These are phyloP conservation scores for Xylaria sp. DNA, from an alignment of 2,329 filamentous ascomycete species.

Conservation along the genomic window DNA sequence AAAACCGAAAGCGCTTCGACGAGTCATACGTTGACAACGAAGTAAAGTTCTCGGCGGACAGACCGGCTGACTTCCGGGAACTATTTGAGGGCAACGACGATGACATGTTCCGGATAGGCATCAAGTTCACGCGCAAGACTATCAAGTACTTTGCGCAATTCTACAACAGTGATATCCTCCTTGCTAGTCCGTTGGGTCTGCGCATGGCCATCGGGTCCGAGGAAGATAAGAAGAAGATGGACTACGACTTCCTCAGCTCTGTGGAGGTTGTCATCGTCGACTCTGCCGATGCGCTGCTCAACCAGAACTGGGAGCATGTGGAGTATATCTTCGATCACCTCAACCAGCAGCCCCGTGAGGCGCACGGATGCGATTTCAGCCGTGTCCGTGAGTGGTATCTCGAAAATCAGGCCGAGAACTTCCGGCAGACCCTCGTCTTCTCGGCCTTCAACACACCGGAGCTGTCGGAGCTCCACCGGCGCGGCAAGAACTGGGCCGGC, in stretches of 20 bases:
- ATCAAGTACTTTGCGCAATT: constrained; percentile 93
- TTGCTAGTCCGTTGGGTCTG: constrained; percentile 84
- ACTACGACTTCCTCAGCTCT: constrained; percentile 88
- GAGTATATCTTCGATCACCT: constrained; percentile 88
- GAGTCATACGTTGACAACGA: constrained; percentile 71
- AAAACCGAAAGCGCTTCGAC: constrained; percentile 88
- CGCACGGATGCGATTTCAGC: constrained; percentile 89
- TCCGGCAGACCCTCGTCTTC: constrained; percentile 80
- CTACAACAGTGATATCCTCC: constrained; percentile 91
- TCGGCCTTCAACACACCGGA: constrained; percentile 84
- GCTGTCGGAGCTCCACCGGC: constrained; percentile 71
- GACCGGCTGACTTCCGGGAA: constrained; percentile 80
- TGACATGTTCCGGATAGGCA: constrained; percentile 91
- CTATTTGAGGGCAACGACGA: constrained; percentile 94
- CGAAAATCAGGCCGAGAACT: constrained; percentile 72
- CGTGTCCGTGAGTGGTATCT: constrained; percentile 88
- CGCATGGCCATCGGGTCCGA: constrained; percentile 82
- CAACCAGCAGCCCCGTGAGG: constrained; percentile 82
- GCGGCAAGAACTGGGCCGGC: constrained; percentile 76
- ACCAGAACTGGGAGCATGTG: constrained; percentile 98
- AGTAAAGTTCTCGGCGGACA: constrained; percentile 63
- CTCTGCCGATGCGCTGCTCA: constrained; percentile 85
- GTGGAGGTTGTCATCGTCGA: constrained; percentile 88
- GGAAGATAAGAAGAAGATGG: constrained; percentile 60
- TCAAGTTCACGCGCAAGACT: constrained; percentile 95